A percentile compares a stretch with the other conserved stretches of the same genome.
These are phyloP conservation scores for Cryptosporidium xiaoi DNA, from an alignment of 169 alveolate species.

Conservation along the genomic window DNA sequence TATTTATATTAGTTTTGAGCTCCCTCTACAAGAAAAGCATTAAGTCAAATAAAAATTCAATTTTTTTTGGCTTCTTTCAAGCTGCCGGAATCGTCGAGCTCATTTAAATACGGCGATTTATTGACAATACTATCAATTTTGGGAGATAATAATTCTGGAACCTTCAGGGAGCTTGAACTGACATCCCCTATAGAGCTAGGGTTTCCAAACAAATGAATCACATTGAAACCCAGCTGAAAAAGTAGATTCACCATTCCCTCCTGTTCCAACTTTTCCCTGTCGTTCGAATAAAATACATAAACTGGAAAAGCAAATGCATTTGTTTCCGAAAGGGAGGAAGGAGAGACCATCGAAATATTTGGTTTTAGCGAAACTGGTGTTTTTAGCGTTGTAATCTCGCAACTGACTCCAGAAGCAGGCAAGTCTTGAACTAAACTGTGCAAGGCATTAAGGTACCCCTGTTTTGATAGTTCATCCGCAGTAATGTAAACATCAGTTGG, in stretches of 20 bases:
- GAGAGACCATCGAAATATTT: slow-evolving; percentile 7
- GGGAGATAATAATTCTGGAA: slow-evolving; percentile 47
- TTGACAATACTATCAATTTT: too few relatives aligned
- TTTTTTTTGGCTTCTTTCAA: neutral
- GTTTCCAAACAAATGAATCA: slow-evolving; percentile 33
- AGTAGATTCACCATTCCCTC: slow-evolving; percentile 62
- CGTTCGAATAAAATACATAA: slow-evolving; percentile 35
- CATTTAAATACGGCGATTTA: too few relatives aligned
- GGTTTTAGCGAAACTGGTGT: slow-evolving; percentile 7
- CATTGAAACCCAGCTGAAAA: slow-evolving; percentile 63
- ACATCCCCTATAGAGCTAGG: slow-evolving; percentile 10
- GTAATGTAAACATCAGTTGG: slow-evolving; percentile 40
- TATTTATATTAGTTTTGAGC: too few relatives aligned
- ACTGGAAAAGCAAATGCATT: slow-evolving; percentile 2
- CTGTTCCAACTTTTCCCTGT: slow-evolving; percentile 29
- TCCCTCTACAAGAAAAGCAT: too few relatives aligned
- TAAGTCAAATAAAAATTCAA: neutral
- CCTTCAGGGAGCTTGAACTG: neutral
- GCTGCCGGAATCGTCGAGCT: too few relatives aligned
- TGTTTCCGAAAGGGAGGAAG: slow-evolving; percentile 30
- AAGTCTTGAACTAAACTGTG: slow-evolving; percentile 16
- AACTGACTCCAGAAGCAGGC: neutral
- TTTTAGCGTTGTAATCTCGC: neutral
- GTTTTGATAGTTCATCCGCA: slow-evolving; percentile 16
- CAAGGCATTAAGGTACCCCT: slow-evolving; percentile 36